Conservation (phyloP, 257 asterid genomes). For the Solanum bulbocastanum region DNA sequence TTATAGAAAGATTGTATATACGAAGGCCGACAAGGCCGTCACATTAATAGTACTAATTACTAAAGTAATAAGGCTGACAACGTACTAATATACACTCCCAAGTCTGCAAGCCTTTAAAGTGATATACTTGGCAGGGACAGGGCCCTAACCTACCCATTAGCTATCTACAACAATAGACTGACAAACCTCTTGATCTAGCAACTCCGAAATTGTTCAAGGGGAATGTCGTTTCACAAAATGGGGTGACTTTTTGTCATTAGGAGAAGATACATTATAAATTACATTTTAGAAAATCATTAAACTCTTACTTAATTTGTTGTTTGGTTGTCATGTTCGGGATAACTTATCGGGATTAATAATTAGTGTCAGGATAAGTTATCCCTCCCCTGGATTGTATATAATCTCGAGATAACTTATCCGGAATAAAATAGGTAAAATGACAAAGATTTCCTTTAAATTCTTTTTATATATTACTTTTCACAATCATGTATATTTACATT, state of each 20-base stretch:
- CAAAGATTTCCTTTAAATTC: neutral
- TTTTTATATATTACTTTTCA: neutral
- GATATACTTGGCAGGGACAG: neutral
- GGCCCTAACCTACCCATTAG: neutral
- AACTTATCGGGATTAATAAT: no score
- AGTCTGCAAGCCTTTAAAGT: neutral
- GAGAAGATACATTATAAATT: neutral
- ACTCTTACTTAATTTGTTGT: no score
- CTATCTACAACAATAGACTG: neutral
- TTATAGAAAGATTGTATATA: neutral
- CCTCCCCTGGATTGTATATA: no score
- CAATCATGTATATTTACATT: neutral
- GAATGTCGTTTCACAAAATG: neutral
- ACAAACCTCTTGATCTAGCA: neutral
- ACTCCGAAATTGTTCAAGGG: neutral
- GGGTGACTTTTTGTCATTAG: neutral
- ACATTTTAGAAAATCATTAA: neutral
- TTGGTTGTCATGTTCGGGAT: no score
- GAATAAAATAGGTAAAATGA: no score
- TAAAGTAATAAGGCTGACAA: neutral
- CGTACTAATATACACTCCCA: neutral
- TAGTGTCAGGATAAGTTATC: no score
- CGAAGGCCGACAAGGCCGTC: neutral
- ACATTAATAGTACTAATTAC: neutral
- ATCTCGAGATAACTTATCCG: no score